Evolutionary conservation across 495 filamentous ascomycete species (phyloP).

Genomic region (Penicillium egyptiacum): DNA sequence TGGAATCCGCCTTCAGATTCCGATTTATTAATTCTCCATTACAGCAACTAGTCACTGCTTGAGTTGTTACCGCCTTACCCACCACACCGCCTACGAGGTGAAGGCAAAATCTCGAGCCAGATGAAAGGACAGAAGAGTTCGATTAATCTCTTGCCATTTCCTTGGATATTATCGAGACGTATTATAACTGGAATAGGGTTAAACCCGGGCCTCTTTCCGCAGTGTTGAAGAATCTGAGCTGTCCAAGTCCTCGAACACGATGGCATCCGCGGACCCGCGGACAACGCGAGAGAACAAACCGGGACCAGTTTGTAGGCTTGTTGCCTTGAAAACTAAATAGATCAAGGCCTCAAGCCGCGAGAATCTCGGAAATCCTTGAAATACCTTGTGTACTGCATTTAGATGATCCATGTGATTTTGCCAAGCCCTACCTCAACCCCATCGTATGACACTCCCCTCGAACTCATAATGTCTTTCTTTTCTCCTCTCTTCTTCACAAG

Average conservation of each 20-base stretch:
- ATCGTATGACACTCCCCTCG: neutral
- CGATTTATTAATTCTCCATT: too few relatives aligned
- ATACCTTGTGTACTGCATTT: neutral
- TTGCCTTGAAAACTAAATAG: too few relatives aligned
- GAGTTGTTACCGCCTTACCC: neutral
- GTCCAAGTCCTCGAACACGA: neutral
- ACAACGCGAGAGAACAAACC: neutral
- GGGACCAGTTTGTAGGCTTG: neutral
- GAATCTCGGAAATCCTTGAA: neutral
- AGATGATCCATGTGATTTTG: neutral
- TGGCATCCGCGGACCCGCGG: neutral
- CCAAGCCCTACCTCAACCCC: constrained; percentile 1
- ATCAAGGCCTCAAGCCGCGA: neutral
- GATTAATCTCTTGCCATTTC: neutral
- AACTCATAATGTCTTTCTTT: neutral
- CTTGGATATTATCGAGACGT: neutral
- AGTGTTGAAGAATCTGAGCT: neutral
- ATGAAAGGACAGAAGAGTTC: neutral
- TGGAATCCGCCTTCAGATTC: too few relatives aligned
- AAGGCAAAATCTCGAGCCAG: neutral
- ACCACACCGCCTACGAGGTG: neutral
- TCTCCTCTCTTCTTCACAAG: neutral
- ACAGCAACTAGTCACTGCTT: too few relatives aligned
- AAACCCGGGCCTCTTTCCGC: neutral
- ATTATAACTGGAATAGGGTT: neutral